Evolutionary conservation across 2,329 filamentous ascomycete species (phyloP).

Genomic region (Lojkania enalia): DNA sequence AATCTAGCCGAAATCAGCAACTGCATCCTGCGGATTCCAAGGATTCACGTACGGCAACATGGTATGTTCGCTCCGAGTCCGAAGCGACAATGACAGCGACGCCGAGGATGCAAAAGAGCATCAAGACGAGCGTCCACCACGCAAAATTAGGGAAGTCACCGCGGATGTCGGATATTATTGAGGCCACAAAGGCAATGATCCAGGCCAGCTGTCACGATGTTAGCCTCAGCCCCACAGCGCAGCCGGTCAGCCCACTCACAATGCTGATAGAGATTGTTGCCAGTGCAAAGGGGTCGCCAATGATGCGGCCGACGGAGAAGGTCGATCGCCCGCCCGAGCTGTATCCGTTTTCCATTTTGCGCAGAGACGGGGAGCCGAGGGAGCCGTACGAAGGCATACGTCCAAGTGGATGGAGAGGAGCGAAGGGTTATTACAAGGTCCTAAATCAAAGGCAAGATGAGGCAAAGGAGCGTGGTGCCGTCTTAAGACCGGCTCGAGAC

Average conservation of each 20-base stretch:
- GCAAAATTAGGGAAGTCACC: slow-evolving; percentile 77
- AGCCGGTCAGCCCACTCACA: slow-evolving; percentile 60
- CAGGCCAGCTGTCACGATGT: slow-evolving; percentile 73
- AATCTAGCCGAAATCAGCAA: slow-evolving; percentile 55
- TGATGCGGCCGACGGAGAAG: slow-evolving; percentile 83
- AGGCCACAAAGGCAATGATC: slow-evolving; percentile 88
- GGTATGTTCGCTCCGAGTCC: slow-evolving; percentile 83
- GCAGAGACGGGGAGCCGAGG: slow-evolving; percentile 71
- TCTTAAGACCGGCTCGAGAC: slow-evolving; percentile 17
- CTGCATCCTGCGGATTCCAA: slow-evolving; percentile 4
- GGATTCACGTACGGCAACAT: slow-evolving; percentile 68
- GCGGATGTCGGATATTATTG: slow-evolving; percentile 69
- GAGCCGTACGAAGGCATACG: slow-evolving; percentile 77
- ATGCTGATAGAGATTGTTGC: slow-evolving; percentile 89
- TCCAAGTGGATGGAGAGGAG: slow-evolving; percentile 1
- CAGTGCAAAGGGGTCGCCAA: slow-evolving; percentile 94
- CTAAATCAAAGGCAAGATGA: slow-evolving; percentile 62
- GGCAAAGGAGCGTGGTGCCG: slow-evolving; percentile 22
- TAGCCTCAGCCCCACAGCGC: slow-evolving; percentile 20
- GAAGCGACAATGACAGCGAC: slow-evolving; percentile 82
- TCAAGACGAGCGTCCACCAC: slow-evolving; percentile 90
- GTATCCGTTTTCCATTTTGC: slow-evolving; percentile 76
- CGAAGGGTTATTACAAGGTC: slow-evolving; percentile 4
- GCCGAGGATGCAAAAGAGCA: slow-evolving; percentile 78
- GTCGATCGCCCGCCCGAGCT: slow-evolving; percentile 49